Conservation (phyloP, 2,329 filamentous ascomycete species). For the Colletotrichum tamarilloi region DNA sequence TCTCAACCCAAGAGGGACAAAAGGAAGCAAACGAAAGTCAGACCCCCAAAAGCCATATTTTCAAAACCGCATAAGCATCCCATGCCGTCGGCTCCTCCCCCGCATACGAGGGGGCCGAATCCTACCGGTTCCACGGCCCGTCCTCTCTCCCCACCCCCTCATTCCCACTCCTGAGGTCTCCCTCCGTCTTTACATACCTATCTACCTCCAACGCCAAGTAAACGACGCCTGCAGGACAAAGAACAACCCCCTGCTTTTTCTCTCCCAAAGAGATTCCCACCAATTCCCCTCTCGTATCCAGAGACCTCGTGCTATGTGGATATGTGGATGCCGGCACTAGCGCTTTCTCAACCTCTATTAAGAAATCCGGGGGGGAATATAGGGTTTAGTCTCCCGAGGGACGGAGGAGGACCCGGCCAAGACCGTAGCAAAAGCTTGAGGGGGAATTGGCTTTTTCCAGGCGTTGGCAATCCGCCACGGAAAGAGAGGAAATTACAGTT, state of each 20-base stretch:
- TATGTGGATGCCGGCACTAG: slow-evolving; percentile 10
- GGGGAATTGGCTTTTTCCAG: not conserved
- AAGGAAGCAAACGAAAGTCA: not conserved
- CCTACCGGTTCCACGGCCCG: slow-evolving; percentile 19
- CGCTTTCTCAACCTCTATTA: not conserved
- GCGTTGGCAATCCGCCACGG: not conserved
- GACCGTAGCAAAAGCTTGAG: not conserved
- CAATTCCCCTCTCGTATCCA: not conserved
- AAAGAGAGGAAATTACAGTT: not conserved
- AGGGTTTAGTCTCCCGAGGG: not conserved
- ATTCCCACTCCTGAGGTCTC: not conserved
- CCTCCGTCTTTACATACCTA: not conserved
- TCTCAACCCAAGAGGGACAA: not conserved
- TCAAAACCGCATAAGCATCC: not conserved
- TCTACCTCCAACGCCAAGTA: not conserved
- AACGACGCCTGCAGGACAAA: not conserved
- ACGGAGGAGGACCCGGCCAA: not conserved
- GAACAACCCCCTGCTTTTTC: not conserved
- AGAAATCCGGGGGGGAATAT: not conserved
- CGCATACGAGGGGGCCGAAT: not conserved
- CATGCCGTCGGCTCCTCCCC: not conserved
- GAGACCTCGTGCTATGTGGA: not conserved
- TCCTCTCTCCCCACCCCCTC: not conserved
- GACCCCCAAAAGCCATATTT: too few species aligned
- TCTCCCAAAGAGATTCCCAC: not conserved